Conservation (phyloP, 2,329 filamentous ascomycete genomes). For the Lecanosticta acicola region DNA sequence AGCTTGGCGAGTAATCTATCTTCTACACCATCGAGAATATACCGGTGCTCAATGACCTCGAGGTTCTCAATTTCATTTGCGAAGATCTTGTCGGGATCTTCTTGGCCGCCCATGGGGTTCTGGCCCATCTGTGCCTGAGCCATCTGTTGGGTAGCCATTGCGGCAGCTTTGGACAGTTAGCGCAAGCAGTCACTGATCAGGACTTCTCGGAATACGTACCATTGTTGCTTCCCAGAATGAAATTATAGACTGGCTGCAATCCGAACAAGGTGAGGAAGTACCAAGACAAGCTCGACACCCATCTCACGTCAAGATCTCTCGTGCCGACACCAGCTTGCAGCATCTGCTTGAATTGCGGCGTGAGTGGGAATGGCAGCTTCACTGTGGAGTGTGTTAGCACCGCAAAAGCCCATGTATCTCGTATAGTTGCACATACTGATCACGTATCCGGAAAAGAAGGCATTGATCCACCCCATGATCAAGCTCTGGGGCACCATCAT, state of each 20-base stretch:
- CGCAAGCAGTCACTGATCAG: background rate
- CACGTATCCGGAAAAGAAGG: slow-evolving; percentile 96
- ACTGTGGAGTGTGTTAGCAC: slow-evolving; percentile 48
- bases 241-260: slow-evolving; percentile 93
- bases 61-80: slow-evolving; percentile 88
- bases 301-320: slow-evolving; percentile 90
- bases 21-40: slow-evolving; percentile 82
- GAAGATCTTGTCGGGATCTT: slow-evolving; percentile 95
- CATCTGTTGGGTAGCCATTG: slow-evolving; percentile 84
- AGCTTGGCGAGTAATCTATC: slow-evolving; percentile 62
- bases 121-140: slow-evolving; percentile 58
- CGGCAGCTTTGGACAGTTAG: slow-evolving; percentile 59
- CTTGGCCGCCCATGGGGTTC: slow-evolving; percentile 75
- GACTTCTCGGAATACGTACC: slow-evolving; percentile 52
- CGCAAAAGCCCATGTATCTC: background rate
- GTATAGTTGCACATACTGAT: slow-evolving; percentile 61
- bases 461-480: slow-evolving; percentile 99
- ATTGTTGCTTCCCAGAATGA: slow-evolving; percentile 92
- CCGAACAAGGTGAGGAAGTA: slow-evolving; percentile 98
- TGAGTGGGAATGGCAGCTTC: slow-evolving; percentile 95
- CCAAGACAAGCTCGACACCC: slow-evolving; percentile 98
- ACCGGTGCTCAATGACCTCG: slow-evolving; percentile 89
- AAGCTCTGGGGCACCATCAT: slow-evolving; percentile 99
- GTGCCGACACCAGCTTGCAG: slow-evolving; percentile 94
- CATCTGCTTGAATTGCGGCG: slow-evolving; percentile 99